Percentiles rank a stretch among this genome's conserved stretches.
These are phyloP conservation scores for Trichoderma erinaceum DNA, from an alignment of 495 filamentous ascomycete genomes.

Conservation along the genomic window DNA sequence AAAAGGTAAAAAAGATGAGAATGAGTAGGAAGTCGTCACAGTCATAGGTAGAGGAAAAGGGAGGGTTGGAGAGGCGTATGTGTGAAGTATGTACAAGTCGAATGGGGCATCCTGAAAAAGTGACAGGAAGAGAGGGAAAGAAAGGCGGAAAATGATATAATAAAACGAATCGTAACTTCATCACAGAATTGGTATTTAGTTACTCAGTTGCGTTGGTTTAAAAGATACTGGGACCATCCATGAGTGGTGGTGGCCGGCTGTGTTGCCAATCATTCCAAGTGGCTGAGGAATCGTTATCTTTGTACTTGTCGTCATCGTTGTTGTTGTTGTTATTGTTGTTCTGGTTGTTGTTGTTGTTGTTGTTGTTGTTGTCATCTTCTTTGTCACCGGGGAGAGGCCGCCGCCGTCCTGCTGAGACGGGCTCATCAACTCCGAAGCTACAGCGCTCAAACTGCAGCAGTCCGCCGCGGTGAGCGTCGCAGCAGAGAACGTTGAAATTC, in stretches of 20 bases:
- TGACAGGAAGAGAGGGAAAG: neutral
- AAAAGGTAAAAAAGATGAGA: neutral
- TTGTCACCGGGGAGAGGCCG: neutral
- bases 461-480: slow-evolving; percentile 70
- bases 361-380: too few species aligned
- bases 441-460: slow-evolving; percentile 69
- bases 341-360: too few species aligned
- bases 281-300: neutral
- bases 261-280: neutral
- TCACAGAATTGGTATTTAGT: neutral
- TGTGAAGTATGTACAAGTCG: neutral
- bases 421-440: slow-evolving; percentile 16
- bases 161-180: neutral
- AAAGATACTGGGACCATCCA: neutral
- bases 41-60: neutral
- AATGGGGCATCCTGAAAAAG: neutral
- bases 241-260: neutral
- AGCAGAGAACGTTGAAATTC: slow-evolving; percentile 66
- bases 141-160: neutral
- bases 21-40: neutral
- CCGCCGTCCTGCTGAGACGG: neutral
- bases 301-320: too few species aligned
- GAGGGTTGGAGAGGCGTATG: too few species aligned
- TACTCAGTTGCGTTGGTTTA: neutral
- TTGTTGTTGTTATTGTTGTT: too few species aligned